These are phyloP conservation scores for Hanseniaspora singularis DNA, from an alignment of 805 yeast species.

Conservation along the genomic window DNA sequence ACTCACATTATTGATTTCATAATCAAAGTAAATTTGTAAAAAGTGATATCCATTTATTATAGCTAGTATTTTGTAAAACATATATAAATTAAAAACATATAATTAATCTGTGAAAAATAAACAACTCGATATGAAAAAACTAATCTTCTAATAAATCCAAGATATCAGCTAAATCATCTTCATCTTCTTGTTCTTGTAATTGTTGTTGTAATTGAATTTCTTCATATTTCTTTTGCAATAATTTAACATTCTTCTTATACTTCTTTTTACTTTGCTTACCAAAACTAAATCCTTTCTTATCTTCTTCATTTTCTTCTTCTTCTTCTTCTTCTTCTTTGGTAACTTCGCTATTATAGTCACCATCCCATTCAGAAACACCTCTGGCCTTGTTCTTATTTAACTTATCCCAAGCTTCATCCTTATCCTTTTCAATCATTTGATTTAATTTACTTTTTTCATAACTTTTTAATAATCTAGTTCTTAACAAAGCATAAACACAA, in stretches of 20 bases:
- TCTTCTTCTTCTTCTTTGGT: slow-evolving; percentile 30
- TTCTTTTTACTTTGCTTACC: slow-evolving; percentile 60
- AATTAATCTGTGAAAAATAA: too few relatives aligned
- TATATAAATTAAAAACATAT: too few relatives aligned
- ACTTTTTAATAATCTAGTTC: slow-evolving; percentile 41
- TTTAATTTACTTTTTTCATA: slow-evolving; percentile 40
- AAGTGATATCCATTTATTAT: too few relatives aligned
- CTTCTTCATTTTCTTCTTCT: slow-evolving; percentile 28
- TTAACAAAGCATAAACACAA: slow-evolving; percentile 51
- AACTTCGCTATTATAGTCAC: slow-evolving; percentile 26
- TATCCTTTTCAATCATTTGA: slow-evolving; percentile 26
- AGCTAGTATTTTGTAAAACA: too few relatives aligned
- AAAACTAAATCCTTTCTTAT: slow-evolving; percentile 54
- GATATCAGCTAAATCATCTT: slow-evolving; percentile 48
- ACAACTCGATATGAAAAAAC: too few relatives aligned
- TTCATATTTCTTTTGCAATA: slow-evolving; percentile 39
- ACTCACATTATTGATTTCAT: too few relatives aligned
- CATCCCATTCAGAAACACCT: slow-evolving; percentile 16
- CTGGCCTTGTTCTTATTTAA: slow-evolving; percentile 10
- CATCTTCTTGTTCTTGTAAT: slow-evolving; percentile 34
- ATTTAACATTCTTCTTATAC: slow-evolving; percentile 43
- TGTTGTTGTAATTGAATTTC: slow-evolving; percentile 24
- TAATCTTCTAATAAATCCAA: slow-evolving; percentile 54
- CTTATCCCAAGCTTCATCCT: slow-evolving; percentile 8
- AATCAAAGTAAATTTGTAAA: too few relatives aligned